phyloP scores from a whole-genome alignment of 2,329 filamentous ascomycete species.

The Beauveria brongniartii region DNA sequence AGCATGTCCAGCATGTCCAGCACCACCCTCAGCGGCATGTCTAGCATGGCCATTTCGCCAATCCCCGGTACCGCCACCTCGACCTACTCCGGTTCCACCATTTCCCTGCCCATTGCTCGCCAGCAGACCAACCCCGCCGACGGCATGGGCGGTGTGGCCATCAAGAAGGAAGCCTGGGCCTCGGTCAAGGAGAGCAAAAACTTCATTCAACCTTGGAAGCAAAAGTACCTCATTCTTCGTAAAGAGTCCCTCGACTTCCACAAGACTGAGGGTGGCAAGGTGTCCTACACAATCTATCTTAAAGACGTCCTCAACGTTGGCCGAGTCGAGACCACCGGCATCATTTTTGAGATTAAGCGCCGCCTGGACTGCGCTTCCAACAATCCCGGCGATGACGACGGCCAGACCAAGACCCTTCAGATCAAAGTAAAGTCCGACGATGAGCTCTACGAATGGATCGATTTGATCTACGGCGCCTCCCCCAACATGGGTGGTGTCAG shows the following conservation, averaged over 20 bases:
- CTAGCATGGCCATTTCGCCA: slow-evolving; percentile 67
- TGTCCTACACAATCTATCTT: slow-evolving; percentile 76
- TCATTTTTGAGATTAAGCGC: slow-evolving; percentile 89
- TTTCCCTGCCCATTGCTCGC: slow-evolving; percentile 60
- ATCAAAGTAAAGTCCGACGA: slow-evolving; percentile 94
- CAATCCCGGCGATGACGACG: slow-evolving; percentile 71
- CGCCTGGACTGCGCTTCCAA: slow-evolving; percentile 58
- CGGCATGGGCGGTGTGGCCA: slow-evolving; percentile 58
- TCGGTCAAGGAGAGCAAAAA: slow-evolving; percentile 86
- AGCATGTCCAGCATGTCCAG: not conserved
- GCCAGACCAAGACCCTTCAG: slow-evolving; percentile 73
- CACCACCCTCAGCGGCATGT: slow-evolving; percentile 69
- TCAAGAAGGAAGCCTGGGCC: slow-evolving; percentile 76
- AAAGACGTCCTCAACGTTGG: slow-evolving; percentile 86
- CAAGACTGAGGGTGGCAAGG: slow-evolving; percentile 82
- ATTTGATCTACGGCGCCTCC: slow-evolving; percentile 93
- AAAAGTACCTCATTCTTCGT: slow-evolving; percentile 83
- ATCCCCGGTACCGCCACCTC: slow-evolving; percentile 58
- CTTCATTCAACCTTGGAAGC: slow-evolving; percentile 79
- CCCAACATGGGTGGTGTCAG: slow-evolving; percentile 97
- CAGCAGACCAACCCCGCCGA: slow-evolving; percentile 54
- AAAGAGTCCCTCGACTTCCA: slow-evolving; percentile 92
- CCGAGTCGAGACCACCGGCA: slow-evolving; percentile 82
- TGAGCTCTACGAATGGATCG: slow-evolving; percentile 98
- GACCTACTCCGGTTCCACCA: slow-evolving; percentile 63